These are phyloP conservation scores for Pezicula neosporulosa DNA, from an alignment of 2,329 filamentous ascomycete species.

Conservation along the genomic window DNA sequence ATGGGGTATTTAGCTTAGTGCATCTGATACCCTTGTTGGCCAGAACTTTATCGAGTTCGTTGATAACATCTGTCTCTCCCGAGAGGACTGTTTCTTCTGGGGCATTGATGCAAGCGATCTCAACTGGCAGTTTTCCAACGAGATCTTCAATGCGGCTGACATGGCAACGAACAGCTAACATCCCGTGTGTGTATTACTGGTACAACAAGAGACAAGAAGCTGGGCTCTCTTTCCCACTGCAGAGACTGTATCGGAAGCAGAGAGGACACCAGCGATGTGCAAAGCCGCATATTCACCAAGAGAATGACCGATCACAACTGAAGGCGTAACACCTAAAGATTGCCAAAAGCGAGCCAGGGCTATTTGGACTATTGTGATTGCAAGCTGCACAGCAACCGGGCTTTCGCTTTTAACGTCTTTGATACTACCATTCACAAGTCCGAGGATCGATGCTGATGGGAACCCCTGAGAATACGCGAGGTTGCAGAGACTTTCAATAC, in stretches of 20 bases:
- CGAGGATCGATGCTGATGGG: constrained; percentile 17
- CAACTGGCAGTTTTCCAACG: constrained; percentile 4
- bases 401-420: constrained; percentile 36
- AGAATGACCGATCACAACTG: constrained; percentile 57
- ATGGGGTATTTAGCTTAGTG: constrained; percentile 59
- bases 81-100: constrained; percentile 71
- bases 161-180: constrained; percentile 51
- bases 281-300: constrained; percentile 74
- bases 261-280: constrained; percentile 66
- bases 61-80: constrained; percentile 50
- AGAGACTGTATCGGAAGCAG: constrained; percentile 68
- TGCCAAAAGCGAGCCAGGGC: constrained; percentile 52
- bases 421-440: constrained; percentile 36
- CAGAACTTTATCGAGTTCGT: constrained; percentile 44
- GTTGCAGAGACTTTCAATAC: no score
- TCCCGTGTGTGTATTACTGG: constrained; percentile 59
- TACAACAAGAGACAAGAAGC: constrained; percentile 3
- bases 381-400: constrained; percentile 51
- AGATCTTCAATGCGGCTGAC: constrained; percentile 13
- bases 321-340: constrained; percentile 52
- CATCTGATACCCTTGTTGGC: constrained; percentile 51
- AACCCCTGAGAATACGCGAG: no score
- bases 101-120: constrained; percentile 69
- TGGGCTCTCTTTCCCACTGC: constrained; percentile 65
- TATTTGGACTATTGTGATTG: constrained; percentile 49